Base-by-base conservation (phyloP, 2,329 filamentous ascomycete genomes). In the Colletotrichum agaves region DNA sequence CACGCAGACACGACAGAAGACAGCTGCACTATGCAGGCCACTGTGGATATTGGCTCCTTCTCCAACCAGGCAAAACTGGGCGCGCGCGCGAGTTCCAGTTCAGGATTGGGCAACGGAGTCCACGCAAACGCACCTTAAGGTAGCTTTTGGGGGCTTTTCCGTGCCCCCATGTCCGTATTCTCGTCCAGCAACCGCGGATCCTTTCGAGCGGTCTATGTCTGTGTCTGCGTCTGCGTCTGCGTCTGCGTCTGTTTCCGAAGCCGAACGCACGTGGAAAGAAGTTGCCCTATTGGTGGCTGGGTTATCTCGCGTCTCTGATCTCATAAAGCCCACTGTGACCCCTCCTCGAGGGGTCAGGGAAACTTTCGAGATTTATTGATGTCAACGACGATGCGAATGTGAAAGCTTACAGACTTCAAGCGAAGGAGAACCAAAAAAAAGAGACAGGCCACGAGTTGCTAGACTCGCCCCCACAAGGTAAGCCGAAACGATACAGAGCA, bases 21-120 rank as follows among this genome's bases (percentile, higher is more conserved):
- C 55, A 59, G 39, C 65, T 60, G 65, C 53, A 68, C 47, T n/a
- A 60, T 68, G 65, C 61, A 68, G 41, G 61, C 65, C 53, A 31
- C 41, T 60, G 53, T 65, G 53, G 65, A 35, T 64, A 49, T 60
- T 27, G 31, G 53, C 47, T 56, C 53, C 47, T 41, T 65, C 65
- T 53, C 17, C 47, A 49, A 55, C 33, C 15, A 55, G 52, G 47
- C 5, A 37, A 35, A 47, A 43, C 56, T 59, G 31, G 47, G 61
- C 23, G 52, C 23, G 55, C 44, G 63, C 39, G 21, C 61, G 23
- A 53, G 61, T 37, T 15, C 19, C 53, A 41, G 39, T 41, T 55
- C 31, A 37, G 61, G 61, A 55, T 65, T 68, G 61, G 65, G 55
- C 46, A 23, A 37, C 21, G 43, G 17, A 60, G 31, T 60, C 61